Evolutionary conservation across 1,139 yeast genomes (phyloP).

Genomic region (Blastobotrys elegans): DNA sequence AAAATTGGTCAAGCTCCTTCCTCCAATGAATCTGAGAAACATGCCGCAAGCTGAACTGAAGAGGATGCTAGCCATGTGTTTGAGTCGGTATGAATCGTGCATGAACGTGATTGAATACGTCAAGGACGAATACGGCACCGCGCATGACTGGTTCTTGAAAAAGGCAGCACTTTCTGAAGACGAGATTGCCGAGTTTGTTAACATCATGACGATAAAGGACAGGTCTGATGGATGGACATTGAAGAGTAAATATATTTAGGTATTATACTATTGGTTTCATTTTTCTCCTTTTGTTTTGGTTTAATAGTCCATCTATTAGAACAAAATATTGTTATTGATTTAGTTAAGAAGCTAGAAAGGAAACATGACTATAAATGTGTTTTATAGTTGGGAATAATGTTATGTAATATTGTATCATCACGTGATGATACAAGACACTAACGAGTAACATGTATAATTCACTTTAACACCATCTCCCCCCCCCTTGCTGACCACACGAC

Average conservation of each 20-base stretch:
- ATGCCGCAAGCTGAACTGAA: slow-evolving; percentile 30
- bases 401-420: too few species aligned
- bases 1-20: slow-evolving; percentile 16
- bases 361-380: too few species aligned
- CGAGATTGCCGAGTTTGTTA: not conserved
- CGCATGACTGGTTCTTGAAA: slow-evolving; percentile 29
- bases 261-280: too few species aligned
- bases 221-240: not conserved
- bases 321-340: too few species aligned
- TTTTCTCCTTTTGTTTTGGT: too few species aligned
- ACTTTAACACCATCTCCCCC: too few species aligned
- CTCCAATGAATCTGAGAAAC: not conserved
- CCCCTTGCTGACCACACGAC: too few species aligned
- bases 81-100: slow-evolving; percentile 71
- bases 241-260: not conserved
- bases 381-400: too few species aligned
- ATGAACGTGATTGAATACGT: slow-evolving; percentile 51
- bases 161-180: not conserved
- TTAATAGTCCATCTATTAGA: too few species aligned
- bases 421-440: too few species aligned
- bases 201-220: slow-evolving; percentile 1
- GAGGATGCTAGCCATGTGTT: slow-evolving; percentile 43
- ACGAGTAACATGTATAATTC: too few species aligned
- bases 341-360: too few species aligned
- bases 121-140: slow-evolving; percentile 50